Evolutionary conservation across 1,284 basidiomycete genomes (phyloP), one percentile per base, ranked within the genome.

Genomic region (Heterobasidion irregulare): DNA sequence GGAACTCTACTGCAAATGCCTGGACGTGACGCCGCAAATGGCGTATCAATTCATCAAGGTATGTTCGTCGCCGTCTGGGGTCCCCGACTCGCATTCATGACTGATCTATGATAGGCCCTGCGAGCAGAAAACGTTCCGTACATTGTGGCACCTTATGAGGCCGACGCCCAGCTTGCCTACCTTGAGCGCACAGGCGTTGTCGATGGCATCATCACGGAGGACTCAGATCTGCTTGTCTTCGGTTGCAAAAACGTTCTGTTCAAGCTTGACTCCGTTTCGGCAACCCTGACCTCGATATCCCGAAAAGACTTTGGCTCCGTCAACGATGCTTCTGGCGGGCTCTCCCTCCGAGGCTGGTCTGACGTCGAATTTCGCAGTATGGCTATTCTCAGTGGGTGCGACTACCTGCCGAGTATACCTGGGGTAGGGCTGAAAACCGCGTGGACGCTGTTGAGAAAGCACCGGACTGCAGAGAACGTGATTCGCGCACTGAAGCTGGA

Each of bases 401-500:
- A 99, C 69, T 99, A 99, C 69, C 80, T 98, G 18, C 84, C 94
- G 6, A 97, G 93, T 55, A 91, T 99, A 58, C 86, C 86, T 49
- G 96, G 97, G 1, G 78, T 99, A 47, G 97, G 97, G 1, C 75
- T 98, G 63, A 98, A 98, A 76, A 98, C 92, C n/a, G 95, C 97
- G 0, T 90, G 90, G 70, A 70, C 77, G 12, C 72, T 98, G 56
- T 70, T 99, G 59, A 77, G 86, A 63, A 90, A 90, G 66, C 84
- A 91, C 78, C 92, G 89, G 69, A 91, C 90, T 0, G 84, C 89
- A 13, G 92, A 96, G 61, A 91, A 89, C 67, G 92, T 88, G 34
- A 74, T 99, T n/a, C 84, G 84, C 58, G 83, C 81, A 13, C 65
- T 98, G 50, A 79, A 81, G 52, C 71, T 95, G 47, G 94, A 98